Evolutionary conservation across 2,329 filamentous ascomycete genomes (phyloP).

Genomic region (Metarhizium humberi): DNA sequence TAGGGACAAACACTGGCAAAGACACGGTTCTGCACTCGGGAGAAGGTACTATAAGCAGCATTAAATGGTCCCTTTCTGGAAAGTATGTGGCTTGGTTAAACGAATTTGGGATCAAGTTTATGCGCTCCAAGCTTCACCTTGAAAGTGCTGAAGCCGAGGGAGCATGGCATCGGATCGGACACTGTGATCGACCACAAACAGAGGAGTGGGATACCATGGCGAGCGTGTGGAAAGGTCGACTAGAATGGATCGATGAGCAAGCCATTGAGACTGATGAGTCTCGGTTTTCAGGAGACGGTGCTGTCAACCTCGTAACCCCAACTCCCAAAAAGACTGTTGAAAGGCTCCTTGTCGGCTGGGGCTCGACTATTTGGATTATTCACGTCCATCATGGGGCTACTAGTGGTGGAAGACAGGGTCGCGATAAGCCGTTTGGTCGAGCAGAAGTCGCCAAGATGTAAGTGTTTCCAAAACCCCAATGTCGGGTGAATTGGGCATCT

Average conservation of each 20-base stretch:
- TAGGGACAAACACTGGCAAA: slow-evolving; percentile 69
- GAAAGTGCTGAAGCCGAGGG: slow-evolving; percentile 68
- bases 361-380: slow-evolving; percentile 90
- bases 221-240: slow-evolving; percentile 82
- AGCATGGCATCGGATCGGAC: slow-evolving; percentile 90
- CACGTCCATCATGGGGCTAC: slow-evolving; percentile 74
- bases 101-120: slow-evolving; percentile 95
- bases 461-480: slow-evolving; percentile 27
- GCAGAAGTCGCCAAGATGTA: slow-evolving; percentile 91
- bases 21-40: slow-evolving; percentile 85
- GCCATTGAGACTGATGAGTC: slow-evolving; percentile 62
- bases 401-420: slow-evolving; percentile 54
- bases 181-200: slow-evolving; percentile 80
- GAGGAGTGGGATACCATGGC: slow-evolving; percentile 95
- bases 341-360: slow-evolving; percentile 88
- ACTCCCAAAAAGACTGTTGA: slow-evolving; percentile 39
- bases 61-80: slow-evolving; percentile 90
- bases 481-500: not conserved
- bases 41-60: slow-evolving; percentile 81
- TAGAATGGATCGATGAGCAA: slow-evolving; percentile 87
- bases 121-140: slow-evolving; percentile 79
- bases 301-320: not conserved
- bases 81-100: slow-evolving; percentile 94
- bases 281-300: not conserved
- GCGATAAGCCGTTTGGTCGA: slow-evolving; percentile 64